Percentiles rank a stretch among this genome's conserved stretches.
phyloP scores from a whole-genome alignment of 192 early-diverging fungal genomes.

The Coemansia asiatica region DNA sequence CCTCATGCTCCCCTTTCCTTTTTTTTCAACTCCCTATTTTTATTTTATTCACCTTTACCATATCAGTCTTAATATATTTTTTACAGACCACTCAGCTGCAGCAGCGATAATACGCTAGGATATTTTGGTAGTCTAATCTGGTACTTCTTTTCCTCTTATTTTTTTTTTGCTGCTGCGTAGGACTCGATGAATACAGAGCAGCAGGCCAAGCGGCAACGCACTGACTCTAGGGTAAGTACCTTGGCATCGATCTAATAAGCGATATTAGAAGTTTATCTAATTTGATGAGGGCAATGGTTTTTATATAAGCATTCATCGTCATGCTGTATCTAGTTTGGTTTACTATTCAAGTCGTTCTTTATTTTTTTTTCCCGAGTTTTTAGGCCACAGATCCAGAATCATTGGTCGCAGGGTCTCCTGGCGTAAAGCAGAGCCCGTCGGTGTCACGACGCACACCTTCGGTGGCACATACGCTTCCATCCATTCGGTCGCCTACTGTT shows the following conservation, averaged over 20 bases:
- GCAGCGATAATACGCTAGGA: not conserved
- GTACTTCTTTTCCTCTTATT: too few relatives aligned
- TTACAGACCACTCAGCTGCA: too few relatives aligned
- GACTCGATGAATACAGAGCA: constrained; percentile 48
- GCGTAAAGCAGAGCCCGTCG: constrained; percentile 26
- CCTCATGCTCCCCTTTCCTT: constrained; percentile 17
- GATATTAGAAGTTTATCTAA: too few relatives aligned
- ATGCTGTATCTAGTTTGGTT: too few relatives aligned
- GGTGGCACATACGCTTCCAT: constrained; percentile 28
- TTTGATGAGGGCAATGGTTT: too few relatives aligned
- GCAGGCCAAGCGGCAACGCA: constrained; percentile 54
- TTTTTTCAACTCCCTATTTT: constrained; percentile 23
- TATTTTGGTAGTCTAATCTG: not conserved
- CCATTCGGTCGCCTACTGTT: constrained; percentile 33
- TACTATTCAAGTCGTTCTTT: too few relatives aligned
- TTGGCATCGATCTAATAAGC: not conserved
- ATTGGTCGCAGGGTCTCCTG: constrained; percentile 29
- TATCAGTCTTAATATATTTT: not conserved
- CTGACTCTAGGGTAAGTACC: constrained; percentile 46
- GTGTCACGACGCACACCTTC: constrained; percentile 25
- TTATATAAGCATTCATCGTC: too few relatives aligned
- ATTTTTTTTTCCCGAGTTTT: too few relatives aligned
- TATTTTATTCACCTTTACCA: constrained; percentile 13
- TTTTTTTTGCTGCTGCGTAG: constrained; percentile 14
- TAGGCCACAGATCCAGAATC: constrained; percentile 49